phyloP scores from a whole-genome alignment of 768 basidiomycete species.

The Clitopilus hobsonii region DNA sequence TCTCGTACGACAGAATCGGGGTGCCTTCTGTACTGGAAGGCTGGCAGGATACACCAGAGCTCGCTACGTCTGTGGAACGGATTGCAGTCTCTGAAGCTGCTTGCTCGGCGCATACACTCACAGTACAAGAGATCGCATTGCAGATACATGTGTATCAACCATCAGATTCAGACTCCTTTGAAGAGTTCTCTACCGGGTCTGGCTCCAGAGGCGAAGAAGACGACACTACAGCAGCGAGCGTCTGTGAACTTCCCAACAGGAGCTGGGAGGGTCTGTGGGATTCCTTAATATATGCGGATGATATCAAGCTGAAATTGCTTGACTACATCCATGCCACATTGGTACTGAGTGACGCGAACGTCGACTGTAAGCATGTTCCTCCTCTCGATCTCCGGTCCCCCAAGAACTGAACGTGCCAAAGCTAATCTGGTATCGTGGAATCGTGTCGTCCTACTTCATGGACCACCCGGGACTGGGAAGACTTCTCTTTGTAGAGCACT shows the following conservation, averaged over 20 bases:
- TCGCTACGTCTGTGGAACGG: slow-evolving; percentile 70
- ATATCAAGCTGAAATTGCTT: slow-evolving; percentile 83
- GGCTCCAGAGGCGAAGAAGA: slow-evolving; percentile 58
- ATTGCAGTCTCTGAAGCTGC: slow-evolving; percentile 71
- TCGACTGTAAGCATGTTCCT: slow-evolving; percentile 59
- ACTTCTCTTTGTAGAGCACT: slow-evolving; percentile 92
- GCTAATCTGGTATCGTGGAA: slow-evolving; percentile 96
- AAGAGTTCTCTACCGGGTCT: slow-evolving; percentile 68
- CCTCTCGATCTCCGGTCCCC: slow-evolving; percentile 4
- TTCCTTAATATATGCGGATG: slow-evolving; percentile 76
- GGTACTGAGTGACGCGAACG: slow-evolving; percentile 83
- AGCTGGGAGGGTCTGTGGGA: slow-evolving; percentile 93
- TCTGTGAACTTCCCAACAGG: slow-evolving; percentile 82
- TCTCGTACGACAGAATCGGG: slow-evolving; percentile 60
- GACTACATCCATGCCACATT: slow-evolving; percentile 95
- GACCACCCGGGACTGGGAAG: slow-evolving; percentile 97
- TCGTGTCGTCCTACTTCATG: slow-evolving; percentile 89
- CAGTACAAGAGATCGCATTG: slow-evolving; percentile 55
- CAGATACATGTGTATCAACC: slow-evolving; percentile 90
- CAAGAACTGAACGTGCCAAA: slow-evolving; percentile 17
- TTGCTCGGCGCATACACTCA: slow-evolving; percentile 48
- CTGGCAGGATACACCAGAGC: slow-evolving; percentile 72
- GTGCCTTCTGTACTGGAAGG: slow-evolving; percentile 70
- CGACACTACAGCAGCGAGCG: slow-evolving; percentile 81
- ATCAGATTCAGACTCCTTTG: slow-evolving; percentile 57